Evolutionary conservation across 306 rosid genomes (phyloP).

Genomic region (Cicer pinnatifidum): DNA sequence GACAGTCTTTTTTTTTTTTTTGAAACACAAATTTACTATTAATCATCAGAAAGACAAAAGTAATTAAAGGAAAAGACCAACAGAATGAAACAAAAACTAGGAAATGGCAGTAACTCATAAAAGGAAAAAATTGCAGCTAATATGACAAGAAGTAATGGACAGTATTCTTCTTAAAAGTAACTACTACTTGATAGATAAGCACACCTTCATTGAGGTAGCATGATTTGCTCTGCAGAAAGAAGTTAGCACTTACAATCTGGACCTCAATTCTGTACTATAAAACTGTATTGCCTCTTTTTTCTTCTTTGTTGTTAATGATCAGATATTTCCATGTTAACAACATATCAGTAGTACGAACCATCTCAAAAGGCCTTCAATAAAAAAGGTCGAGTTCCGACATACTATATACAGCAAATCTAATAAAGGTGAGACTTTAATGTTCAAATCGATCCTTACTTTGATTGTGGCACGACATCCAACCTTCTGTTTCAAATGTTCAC

Average conservation of each 20-base stretch:
- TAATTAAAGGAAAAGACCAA: neutral
- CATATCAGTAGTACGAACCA: neutral
- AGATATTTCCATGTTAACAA: constrained; percentile 1
- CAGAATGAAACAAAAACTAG: neutral
- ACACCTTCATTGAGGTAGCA: neutral
- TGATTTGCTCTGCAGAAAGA: constrained; percentile 25
- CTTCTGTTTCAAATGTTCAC: neutral
- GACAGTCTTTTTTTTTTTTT: neutral
- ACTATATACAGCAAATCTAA: neutral
- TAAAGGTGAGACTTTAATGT: neutral
- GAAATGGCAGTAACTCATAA: constrained; percentile 1
- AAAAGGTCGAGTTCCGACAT: too few relatives aligned
- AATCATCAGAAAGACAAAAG: neutral
- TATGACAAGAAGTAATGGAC: neutral
- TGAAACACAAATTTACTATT: constrained; percentile 18
- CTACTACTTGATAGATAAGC: neutral
- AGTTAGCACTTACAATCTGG: constrained; percentile 1
- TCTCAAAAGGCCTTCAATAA: neutral
- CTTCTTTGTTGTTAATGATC: neutral
- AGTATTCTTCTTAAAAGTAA: neutral
- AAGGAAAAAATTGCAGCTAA: neutral
- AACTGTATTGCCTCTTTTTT: neutral
- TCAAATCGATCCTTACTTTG: neutral
- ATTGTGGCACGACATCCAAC: neutral
- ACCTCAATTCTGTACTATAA: neutral